Base-by-base conservation (phyloP, 768 basidiomycete genomes). In the Porpolomopsis calyptriformis region DNA sequence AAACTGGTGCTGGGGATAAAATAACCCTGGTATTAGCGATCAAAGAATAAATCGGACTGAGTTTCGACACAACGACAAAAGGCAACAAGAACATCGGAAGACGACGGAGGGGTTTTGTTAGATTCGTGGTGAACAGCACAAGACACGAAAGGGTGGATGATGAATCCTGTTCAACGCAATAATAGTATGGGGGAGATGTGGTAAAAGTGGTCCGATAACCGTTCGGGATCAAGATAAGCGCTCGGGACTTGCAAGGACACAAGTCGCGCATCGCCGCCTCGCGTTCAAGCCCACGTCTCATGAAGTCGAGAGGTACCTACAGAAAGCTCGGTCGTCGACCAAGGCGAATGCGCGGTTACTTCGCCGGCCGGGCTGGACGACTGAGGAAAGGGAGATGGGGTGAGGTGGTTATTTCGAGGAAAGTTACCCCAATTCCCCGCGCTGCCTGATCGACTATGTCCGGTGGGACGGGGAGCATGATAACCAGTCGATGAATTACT, bases 351-450 rank as follows among this genome's bases (percentile, higher is more conserved):
- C 45, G 66, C 62, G 57, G 72, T 76, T 53, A 67, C 68, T 48
- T 81, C 79, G 51, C 74, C 70, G 23, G 71, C 75, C 3, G 76
- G 73, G 55, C 76, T 79, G 6, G 78, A 66, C 31, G 73, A 69
- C 47, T 76, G 74, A 10, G 77, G 69, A 53, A 76, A 77, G 31
- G 76, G 64, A 29, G 69, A 67, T 48, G 68, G 64, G 43, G 65
- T 63, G 43, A 79, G 64, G 57, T 71, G 71, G 56, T 64, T 73
- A 58, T 67, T 73, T 40, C 80, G 74, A 22, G 76, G 59, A 53
- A 83, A 69, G 55, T 64, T 76, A 35, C 70, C 80, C 85, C 85
- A 87, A 58, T 85, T 87, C 25, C 84, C 84, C 22, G 81, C 82
- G 60, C 85, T 87, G 38, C 85, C 85, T 36, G 83, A 77, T 50